Evolutionary conservation across 768 basidiomycete genomes (phyloP).

Genomic region (Russula sp.): DNA sequence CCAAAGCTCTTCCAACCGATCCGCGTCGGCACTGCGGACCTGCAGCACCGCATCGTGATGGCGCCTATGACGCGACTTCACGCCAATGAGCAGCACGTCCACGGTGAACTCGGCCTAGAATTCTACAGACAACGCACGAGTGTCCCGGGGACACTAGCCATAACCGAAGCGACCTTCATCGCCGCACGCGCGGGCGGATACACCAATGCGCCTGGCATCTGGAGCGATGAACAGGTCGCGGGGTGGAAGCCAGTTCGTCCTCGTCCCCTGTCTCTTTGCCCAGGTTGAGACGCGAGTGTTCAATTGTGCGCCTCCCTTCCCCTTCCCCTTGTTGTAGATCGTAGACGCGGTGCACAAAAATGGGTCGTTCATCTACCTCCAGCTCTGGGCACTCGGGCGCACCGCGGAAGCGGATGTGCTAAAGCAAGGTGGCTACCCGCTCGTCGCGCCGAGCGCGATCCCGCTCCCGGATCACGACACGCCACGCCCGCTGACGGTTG

Average conservation of each 20-base stretch:
- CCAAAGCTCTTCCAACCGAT: constrained; percentile 42
- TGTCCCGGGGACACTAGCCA: too few species aligned
- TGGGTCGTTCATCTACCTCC: constrained; percentile 32
- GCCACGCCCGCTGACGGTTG: constrained; percentile 25
- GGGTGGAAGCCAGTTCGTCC: too few species aligned
- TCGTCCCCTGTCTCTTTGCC: too few species aligned
- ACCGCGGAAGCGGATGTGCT: too few species aligned
- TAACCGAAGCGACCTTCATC: too few species aligned
- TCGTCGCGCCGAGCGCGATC: not conserved
- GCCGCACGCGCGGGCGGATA: too few species aligned
- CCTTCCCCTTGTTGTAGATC: not conserved
- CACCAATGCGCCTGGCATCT: too few species aligned
- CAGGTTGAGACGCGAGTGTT: too few species aligned
- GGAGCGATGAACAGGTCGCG: too few species aligned
- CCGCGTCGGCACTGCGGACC: constrained; percentile 36
- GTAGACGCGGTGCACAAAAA: constrained; percentile 32
- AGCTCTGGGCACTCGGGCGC: constrained; percentile 37
- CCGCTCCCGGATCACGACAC: not conserved
- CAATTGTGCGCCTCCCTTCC: too few species aligned
- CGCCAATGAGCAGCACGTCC: constrained; percentile 35
- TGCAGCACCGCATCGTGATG: constrained; percentile 48
- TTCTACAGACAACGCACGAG: too few species aligned
- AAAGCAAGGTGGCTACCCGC: not conserved
- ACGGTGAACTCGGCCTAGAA: too few species aligned
- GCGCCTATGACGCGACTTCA: constrained; percentile 49